These are phyloP conservation scores for Vachellia collinsii DNA, from an alignment of 306 rosid species.

Conservation along the genomic window DNA sequence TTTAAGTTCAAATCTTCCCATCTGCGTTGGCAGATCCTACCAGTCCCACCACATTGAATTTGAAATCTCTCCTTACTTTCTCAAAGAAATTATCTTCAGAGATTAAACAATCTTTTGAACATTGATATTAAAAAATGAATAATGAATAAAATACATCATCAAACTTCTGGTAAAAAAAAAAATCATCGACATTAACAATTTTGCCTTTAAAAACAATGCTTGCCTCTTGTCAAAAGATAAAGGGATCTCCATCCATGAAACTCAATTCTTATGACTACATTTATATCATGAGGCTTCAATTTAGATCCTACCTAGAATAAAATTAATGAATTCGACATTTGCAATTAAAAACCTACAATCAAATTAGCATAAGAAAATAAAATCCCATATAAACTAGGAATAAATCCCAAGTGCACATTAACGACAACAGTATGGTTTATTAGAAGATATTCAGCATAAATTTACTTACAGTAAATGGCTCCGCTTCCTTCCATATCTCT, in stretches of 20 bases:
- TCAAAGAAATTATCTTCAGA: slow-evolving; percentile 7
- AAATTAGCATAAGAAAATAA: slow-evolving; percentile 6
- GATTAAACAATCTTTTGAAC: slow-evolving; percentile 24
- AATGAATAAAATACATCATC: slow-evolving; percentile 10
- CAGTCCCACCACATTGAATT: slow-evolving; percentile 19
- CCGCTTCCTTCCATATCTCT: slow-evolving; percentile 73
- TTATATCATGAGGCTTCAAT: slow-evolving; percentile 14
- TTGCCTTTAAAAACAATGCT: slow-evolving; percentile 1
- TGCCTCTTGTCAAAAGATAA: slow-evolving; percentile 14
- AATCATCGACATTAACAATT: neutral
- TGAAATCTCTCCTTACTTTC: slow-evolving; percentile 18
- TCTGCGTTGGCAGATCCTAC: neutral
- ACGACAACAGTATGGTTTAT: slow-evolving; percentile 28
- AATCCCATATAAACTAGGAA: slow-evolving; percentile 13
- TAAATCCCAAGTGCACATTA: neutral
- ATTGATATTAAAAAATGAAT: slow-evolving; percentile 9
- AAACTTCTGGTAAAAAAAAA: slow-evolving; percentile 1
- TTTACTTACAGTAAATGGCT: slow-evolving; percentile 64
- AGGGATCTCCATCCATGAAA: slow-evolving; percentile 26
- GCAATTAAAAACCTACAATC: neutral
- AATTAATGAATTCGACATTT: slow-evolving; percentile 2
- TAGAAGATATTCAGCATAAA: slow-evolving; percentile 27
- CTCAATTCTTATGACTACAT: slow-evolving; percentile 3
- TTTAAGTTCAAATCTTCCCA: neutral
- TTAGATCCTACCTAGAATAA: slow-evolving; percentile 20